These are phyloP conservation scores for Aspergillus cavernicola DNA, from an alignment of 495 filamentous ascomycete genomes.

Conservation along the genomic window DNA sequence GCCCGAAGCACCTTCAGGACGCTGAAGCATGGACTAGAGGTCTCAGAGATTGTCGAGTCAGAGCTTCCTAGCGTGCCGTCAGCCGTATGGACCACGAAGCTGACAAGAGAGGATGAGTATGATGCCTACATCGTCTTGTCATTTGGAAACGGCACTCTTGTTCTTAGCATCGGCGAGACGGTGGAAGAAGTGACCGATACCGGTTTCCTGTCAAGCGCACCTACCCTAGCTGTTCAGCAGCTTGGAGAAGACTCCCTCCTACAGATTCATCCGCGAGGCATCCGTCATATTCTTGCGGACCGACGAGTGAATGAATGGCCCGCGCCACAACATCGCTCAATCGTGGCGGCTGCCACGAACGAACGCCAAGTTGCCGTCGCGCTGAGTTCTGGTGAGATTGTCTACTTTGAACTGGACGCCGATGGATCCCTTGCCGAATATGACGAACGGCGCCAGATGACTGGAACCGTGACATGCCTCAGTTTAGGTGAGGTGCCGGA, in stretches of 20 bases:
- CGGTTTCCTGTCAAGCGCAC: slow-evolving; percentile 79
- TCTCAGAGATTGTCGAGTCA: slow-evolving; percentile 90
- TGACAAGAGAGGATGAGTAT: slow-evolving; percentile 75
- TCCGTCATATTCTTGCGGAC: slow-evolving; percentile 79
- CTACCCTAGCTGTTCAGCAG: slow-evolving; percentile 89
- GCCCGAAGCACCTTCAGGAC: slow-evolving; percentile 86
- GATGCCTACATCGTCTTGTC: slow-evolving; percentile 77
- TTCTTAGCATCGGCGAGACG: slow-evolving; percentile 91
- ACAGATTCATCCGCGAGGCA: slow-evolving; percentile 93
- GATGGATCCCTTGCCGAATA: slow-evolving; percentile 91
- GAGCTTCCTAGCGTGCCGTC: slow-evolving; percentile 81
- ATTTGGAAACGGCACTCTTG: slow-evolving; percentile 69
- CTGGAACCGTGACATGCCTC: slow-evolving; percentile 88
- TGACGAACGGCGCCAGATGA: slow-evolving; percentile 93
- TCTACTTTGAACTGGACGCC: slow-evolving; percentile 94
- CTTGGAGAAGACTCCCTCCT: slow-evolving; percentile 89
- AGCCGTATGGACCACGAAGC: slow-evolving; percentile 92
- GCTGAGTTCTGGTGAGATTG: slow-evolving; percentile 90
- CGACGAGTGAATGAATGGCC: slow-evolving; percentile 91
- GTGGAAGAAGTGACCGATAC: slow-evolving; percentile 94
- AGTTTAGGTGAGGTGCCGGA: slow-evolving; percentile 92
- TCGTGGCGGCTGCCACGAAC: slow-evolving; percentile 94
- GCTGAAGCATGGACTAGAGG: slow-evolving; percentile 86
- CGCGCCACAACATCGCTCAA: slow-evolving; percentile 85
- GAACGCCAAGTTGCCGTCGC: slow-evolving; percentile 90